These are phyloP conservation scores for Acanthamoeba divionensis DNA, from an alignment of 208 protist species.

Conservation along the genomic window DNA sequence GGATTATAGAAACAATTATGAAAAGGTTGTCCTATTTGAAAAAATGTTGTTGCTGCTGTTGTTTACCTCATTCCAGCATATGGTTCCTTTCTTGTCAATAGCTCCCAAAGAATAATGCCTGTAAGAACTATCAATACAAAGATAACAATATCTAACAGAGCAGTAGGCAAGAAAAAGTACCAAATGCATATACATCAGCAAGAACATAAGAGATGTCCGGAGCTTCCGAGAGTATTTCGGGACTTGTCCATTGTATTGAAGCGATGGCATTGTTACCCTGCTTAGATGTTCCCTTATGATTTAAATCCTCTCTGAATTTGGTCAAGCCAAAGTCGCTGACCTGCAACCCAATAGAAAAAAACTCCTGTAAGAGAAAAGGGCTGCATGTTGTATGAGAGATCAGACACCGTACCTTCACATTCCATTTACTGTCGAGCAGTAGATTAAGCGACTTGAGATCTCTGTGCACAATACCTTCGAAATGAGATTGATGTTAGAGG, in stretches of 20 bases:
- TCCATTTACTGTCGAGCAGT: not conserved
- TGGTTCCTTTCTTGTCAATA: not conserved
- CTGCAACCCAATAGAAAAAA: no score
- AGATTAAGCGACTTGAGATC: not conserved
- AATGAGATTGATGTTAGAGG: no score
- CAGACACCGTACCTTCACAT: not conserved
- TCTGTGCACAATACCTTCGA: not conserved
- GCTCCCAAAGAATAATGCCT: conserved; percentile 46
- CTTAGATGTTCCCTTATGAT: not conserved
- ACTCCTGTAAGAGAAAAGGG: no score
- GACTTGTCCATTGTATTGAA: conserved; percentile 7
- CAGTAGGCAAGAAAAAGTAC: no score
- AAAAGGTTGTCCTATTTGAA: no score
- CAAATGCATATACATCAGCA: not conserved
- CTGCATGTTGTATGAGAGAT: no score
- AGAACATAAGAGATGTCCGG: not conserved
- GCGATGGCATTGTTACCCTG: not conserved
- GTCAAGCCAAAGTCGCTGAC: not conserved
- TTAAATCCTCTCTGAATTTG: not conserved
- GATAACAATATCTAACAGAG: no score
- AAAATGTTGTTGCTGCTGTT: no score
- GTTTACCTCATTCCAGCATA: not conserved
- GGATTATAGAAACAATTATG: no score
- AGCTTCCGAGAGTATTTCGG: not conserved
- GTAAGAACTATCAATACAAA: no score